A percentile compares a stretch with the other conserved stretches of the same genome.
Conservation (phyloP, 148 eudicot genomes). For the Nepenthes gracilis region DNA sequence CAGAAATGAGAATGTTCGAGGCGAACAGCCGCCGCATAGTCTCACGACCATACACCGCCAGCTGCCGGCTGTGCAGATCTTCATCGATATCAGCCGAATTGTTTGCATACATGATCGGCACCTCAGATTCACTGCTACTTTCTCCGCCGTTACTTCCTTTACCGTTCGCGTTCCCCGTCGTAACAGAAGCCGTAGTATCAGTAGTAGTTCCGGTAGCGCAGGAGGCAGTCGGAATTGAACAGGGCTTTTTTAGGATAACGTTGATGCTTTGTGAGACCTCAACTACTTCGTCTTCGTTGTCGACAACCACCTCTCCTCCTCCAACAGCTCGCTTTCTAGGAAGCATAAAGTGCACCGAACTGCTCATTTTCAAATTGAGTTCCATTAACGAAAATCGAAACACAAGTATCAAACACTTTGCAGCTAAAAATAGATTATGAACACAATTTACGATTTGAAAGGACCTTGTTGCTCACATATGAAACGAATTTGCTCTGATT, state of each 20-base stretch:
- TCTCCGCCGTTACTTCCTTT: constrained; percentile 1
- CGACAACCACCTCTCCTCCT: constrained; percentile 37
- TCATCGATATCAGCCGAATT: constrained; percentile 51
- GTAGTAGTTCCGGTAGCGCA: constrained; percentile 8
- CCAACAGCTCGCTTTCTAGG: constrained; percentile 57
- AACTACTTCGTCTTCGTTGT: constrained; percentile 6
- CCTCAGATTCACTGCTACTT: constrained; percentile 16
- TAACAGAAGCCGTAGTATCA: constrained; percentile 1
- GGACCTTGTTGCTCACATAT: not conserved
- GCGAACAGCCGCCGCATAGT: constrained; percentile 77
- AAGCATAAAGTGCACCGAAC: constrained; percentile 66
- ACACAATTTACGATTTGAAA: not conserved
- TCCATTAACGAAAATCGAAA: constrained; percentile 1
- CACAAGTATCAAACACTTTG: not conserved
- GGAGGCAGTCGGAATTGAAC: constrained; percentile 18
- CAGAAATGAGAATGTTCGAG: constrained; percentile 58
- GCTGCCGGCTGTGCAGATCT: constrained; percentile 84
- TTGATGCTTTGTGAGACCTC: constrained; percentile 7
- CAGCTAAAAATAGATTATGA: not conserved
- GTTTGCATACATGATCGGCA: constrained; percentile 10
- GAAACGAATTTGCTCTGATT: not conserved
- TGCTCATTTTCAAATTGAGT: constrained; percentile 10
- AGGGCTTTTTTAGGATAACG: constrained; percentile 34
- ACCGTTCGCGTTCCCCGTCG: constrained; percentile 15
- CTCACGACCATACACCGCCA: constrained; percentile 81